Evolutionary conservation across 495 filamentous ascomycete species (phyloP).

Genomic region (Aspergillus mulundensis): DNA sequence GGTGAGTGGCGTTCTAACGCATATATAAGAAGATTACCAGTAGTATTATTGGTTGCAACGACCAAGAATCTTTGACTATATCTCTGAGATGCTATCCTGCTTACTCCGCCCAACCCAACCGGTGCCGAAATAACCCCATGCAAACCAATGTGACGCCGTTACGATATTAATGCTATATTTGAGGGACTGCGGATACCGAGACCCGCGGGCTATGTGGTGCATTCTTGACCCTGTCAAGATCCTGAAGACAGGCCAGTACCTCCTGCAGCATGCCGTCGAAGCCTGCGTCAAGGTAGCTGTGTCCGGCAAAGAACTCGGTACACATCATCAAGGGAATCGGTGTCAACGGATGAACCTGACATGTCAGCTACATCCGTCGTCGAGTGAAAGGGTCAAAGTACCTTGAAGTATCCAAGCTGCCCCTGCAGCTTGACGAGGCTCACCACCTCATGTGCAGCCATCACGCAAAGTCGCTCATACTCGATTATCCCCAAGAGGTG

Average conservation of each 20-base stretch:
- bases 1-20: not conserved
- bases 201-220: slow-evolving; percentile 9
- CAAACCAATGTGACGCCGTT: not conserved
- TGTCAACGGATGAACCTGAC: slow-evolving; percentile 22
- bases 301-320: slow-evolving; percentile 20
- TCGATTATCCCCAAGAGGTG: slow-evolving; percentile 22
- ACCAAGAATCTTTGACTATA: not conserved
- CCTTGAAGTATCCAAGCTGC: slow-evolving; percentile 23
- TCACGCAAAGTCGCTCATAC: slow-evolving; percentile 19
- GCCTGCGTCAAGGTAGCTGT: slow-evolving; percentile 17
- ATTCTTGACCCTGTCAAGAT: slow-evolving; percentile 22
- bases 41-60: not conserved
- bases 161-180: not conserved
- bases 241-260: slow-evolving; percentile 19
- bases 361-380: not conserved
- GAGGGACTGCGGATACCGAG: not conserved
- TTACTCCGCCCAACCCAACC: not conserved
- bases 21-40: not conserved
- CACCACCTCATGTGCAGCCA: slow-evolving; percentile 22
- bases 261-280: slow-evolving; percentile 22
- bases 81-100: not conserved
- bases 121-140: not conserved
- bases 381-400: not conserved
- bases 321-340: slow-evolving; percentile 25
- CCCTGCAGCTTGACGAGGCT: slow-evolving; percentile 21